Percentiles rank a stretch among this genome's conserved stretches.
Evolutionary conservation across 495 filamentous ascomycete genomes (phyloP).

Genomic region (Aspergillus biplanus): DNA sequence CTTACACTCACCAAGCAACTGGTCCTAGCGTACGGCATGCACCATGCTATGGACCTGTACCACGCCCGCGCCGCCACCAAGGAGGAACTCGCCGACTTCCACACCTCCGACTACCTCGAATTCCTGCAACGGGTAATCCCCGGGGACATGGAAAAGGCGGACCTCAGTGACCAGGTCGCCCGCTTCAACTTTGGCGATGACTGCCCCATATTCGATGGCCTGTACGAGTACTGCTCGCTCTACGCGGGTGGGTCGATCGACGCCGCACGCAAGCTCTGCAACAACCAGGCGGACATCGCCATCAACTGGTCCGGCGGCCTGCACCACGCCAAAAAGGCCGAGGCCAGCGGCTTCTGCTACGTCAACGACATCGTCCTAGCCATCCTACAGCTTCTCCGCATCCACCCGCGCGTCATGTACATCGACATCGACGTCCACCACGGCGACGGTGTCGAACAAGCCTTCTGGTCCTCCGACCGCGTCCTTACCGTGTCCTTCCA

Average conservation of each 20-base stretch:
- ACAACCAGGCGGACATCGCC: constrained; percentile 87
- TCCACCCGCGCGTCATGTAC: constrained; percentile 91
- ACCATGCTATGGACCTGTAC: constrained; percentile 94
- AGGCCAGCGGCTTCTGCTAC: constrained; percentile 96
- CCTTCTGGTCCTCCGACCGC: constrained; percentile 94
- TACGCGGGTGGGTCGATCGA: constrained; percentile 90
- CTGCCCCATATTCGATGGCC: constrained; percentile 94
- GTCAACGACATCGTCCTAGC: constrained; percentile 98
- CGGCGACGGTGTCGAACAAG: constrained; percentile 95
- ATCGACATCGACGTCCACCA: constrained; percentile 99
- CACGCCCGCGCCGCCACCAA: constrained; percentile 77
- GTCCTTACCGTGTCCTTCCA: constrained; percentile 97
- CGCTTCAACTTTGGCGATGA: constrained; percentile 89
- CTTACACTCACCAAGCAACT: constrained; percentile 93
- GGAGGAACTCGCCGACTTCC: constrained; percentile 87
- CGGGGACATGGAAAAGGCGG: constrained; percentile 49
- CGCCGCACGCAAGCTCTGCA: constrained; percentile 86
- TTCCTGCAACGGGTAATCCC: constrained; percentile 63
- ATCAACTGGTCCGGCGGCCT: constrained; percentile 99
- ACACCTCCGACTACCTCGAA: constrained; percentile 85
- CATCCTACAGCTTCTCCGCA: constrained; percentile 84
- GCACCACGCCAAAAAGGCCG: constrained; percentile 95
- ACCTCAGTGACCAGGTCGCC: constrained; percentile 44
- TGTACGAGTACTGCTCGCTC: constrained; percentile 93
- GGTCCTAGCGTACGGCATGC: constrained; percentile 91